These are phyloP conservation scores for Trichoderma sp. DNA, from an alignment of 2,329 filamentous ascomycete genomes.

Conservation along the genomic window DNA sequence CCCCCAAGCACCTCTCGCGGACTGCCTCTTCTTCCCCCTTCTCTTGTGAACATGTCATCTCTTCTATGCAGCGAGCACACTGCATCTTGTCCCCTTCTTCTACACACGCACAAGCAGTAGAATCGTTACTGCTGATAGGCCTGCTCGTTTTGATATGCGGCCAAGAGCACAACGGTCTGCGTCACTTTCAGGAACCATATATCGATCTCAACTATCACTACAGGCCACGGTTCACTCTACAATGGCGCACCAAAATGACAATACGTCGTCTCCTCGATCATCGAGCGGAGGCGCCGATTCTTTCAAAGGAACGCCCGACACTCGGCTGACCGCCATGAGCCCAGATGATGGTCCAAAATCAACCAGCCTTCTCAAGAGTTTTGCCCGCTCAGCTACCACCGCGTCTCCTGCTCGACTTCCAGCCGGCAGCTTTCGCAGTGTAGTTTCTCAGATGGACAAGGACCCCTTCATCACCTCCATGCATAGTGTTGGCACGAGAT, in stretches of 20 bases:
- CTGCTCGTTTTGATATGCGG: background rate
- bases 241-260: conserved; percentile 48
- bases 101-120: background rate
- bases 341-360: conserved; percentile 56
- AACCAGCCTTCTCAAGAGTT: conserved; percentile 39
- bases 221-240: background rate
- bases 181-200: conserved; percentile 5
- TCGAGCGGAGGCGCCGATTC: conserved; percentile 57
- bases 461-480: conserved; percentile 57
- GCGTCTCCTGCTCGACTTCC: conserved; percentile 33
- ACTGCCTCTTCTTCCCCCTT: background rate
- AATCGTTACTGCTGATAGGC: background rate
- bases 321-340: conserved; percentile 64
- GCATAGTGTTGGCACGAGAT: conserved; percentile 43
- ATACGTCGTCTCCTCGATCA: conserved; percentile 53
- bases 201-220: background rate
- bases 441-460: conserved; percentile 40
- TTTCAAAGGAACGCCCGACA: conserved; percentile 64
- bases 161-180: background rate
- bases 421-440: conserved; percentile 32
- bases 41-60: background rate
- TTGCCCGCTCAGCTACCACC: conserved; percentile 37
- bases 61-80: background rate
- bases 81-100: background rate
- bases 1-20: background rate